Conservation (phyloP, 129 eudicot genomes). For the Apium graveolens region DNA sequence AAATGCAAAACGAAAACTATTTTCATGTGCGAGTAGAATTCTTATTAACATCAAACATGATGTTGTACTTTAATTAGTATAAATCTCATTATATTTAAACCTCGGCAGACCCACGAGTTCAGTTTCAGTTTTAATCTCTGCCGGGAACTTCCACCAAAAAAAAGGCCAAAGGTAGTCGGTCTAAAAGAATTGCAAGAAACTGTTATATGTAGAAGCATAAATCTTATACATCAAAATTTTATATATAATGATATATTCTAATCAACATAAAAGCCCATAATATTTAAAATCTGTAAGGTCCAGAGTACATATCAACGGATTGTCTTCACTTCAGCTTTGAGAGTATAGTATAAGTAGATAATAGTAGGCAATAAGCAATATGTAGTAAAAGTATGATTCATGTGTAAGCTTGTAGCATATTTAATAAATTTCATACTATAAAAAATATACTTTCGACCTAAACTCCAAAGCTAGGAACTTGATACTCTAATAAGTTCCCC, state of each 20-base stretch:
- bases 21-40: not conserved
- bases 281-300: not conserved
- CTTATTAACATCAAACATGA: too few species aligned
- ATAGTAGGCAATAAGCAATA: not conserved
- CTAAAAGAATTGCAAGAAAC: not conserved
- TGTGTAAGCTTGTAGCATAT: not conserved
- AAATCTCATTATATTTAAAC: too few species aligned
- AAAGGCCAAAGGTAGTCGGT: too few species aligned
- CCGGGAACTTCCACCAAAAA: too few species aligned
- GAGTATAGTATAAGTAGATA: not conserved
- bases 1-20: not conserved
- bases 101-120: too few species aligned
- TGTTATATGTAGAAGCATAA: not conserved
- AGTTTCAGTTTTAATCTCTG: too few species aligned
- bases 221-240: not conserved
- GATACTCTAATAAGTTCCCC: slow-evolving; percentile 6
- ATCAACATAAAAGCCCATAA: not conserved
- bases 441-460: not conserved
- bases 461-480: not conserved
- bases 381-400: not conserved
- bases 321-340: not conserved
- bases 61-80: not conserved
- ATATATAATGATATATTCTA: too few species aligned
- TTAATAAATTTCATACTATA: not conserved
- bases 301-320: not conserved